Evolutionary conservation across 1,284 basidiomycete genomes (phyloP), one percentile per base, ranked within the genome.

Genomic region (Filobasidium uniguttulatum): DNA sequence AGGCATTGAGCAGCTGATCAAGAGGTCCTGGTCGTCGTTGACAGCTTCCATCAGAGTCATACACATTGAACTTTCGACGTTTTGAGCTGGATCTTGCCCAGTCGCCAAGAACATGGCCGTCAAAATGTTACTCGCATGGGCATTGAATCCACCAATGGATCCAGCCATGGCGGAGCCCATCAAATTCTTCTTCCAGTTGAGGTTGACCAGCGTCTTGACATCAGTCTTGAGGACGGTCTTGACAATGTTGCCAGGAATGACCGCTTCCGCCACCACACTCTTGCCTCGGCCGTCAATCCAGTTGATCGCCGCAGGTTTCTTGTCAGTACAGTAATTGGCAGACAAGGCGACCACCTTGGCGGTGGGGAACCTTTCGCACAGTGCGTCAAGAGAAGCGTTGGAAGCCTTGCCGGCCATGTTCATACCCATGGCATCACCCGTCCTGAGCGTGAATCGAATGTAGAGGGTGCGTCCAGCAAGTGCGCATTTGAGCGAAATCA

Each of bases 371-470:
- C 82, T 72, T 55, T 76, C 74, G 58, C 77, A 76, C 75, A 98
- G 78, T 29, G 76, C 77, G 61, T 84, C 85, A 17, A 99, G 77
- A 19, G 90, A 88, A 70, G 87, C 87, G 72, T 98, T 94, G 8
- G 86, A 89, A 6, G 90, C 90, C 71, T 93, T 93, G 23, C 82
- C 85, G 64, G 90, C 88, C 93, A 99, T 99, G 75, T 99, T 99
- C 94, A 99, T 98, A 29, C 93, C 93, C 93, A 98, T 99, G 26
- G 93, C 94, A 64, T 98, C 94, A 50, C 94, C 94, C 0, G 94
- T 98, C 47, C 77, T 82, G 52, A 90, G 97, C 43, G 85, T 85
- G 63, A 99, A 97, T 44, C 94, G 79, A n/a, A 97, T 82, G 67
- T 83, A 98, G 34, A 99, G 73, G 33, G 90, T 96, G 35, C 90